A percentile compares a stretch with the other conserved stretches of the same genome.
Evolutionary conservation across 2,329 filamentous ascomycete genomes (phyloP).

Genomic region (Penicillium polonicum): DNA sequence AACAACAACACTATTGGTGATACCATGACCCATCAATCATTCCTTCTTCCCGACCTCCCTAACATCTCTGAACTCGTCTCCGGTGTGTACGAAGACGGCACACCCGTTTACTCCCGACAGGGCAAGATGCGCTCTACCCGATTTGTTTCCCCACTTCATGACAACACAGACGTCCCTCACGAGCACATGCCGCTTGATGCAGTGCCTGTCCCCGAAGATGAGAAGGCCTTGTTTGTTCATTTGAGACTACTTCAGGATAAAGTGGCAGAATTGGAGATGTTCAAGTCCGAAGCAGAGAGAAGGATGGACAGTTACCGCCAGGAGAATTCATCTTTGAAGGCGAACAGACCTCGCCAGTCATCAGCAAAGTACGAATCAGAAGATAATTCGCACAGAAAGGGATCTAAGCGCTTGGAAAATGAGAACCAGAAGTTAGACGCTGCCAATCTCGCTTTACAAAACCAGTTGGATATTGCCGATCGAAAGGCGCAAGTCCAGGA

Average conservation of each 20-base stretch:
- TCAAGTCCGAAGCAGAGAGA: conserved; percentile 53
- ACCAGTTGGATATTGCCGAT: conserved; percentile 55
- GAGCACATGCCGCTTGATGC: conserved; percentile 52
- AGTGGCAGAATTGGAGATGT: conserved; percentile 55
- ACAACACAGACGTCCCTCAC: conserved; percentile 32
- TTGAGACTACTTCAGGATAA: conserved; percentile 59
- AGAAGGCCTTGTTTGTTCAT: conserved; percentile 63
- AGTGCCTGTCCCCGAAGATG: conserved; percentile 59
- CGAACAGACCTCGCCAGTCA: conserved; percentile 39
- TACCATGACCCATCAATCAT: conserved; percentile 58
- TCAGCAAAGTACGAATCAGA: conserved; percentile 45
- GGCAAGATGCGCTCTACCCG: conserved; percentile 52
- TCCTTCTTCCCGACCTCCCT: conserved; percentile 60
- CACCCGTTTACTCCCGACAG: conserved; percentile 55
- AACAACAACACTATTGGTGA: conserved; percentile 40
- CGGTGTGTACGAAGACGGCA: conserved; percentile 57
- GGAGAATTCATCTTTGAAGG: conserved; percentile 52
- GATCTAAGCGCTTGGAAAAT: conserved; percentile 29
- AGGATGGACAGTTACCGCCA: conserved; percentile 53
- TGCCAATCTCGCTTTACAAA: conserved; percentile 54
- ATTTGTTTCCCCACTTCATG: conserved; percentile 51
- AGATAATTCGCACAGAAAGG: conserved; percentile 44
- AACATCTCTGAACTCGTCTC: conserved; percentile 63
- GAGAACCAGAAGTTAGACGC: conserved; percentile 52
- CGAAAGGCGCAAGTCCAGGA: conserved; percentile 56